Evolutionary conservation across 345 rosid genomes (phyloP).

Genomic region (Euclidium syriacum): DNA sequence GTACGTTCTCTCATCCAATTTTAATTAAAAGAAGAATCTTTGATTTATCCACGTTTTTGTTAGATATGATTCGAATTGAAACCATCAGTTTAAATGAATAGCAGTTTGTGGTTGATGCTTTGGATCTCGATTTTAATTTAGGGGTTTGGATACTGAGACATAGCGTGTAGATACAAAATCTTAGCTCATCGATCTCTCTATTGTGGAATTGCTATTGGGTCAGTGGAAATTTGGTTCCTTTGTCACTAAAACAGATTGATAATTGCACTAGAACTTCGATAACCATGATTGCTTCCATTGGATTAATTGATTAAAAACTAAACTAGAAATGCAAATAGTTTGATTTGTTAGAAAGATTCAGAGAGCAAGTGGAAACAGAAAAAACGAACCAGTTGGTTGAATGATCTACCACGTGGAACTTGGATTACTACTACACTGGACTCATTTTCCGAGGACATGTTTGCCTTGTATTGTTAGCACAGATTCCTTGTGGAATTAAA

Average conservation of each 20-base stretch:
- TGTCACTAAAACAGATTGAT: neutral
- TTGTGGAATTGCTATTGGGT: neutral
- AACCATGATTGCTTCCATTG: too few relatives aligned
- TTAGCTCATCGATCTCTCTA: neutral
- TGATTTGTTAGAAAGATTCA: too few relatives aligned
- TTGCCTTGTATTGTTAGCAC: too few relatives aligned
- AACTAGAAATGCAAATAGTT: too few relatives aligned
- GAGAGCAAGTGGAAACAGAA: too few relatives aligned
- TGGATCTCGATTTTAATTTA: neutral
- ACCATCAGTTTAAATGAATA: neutral
- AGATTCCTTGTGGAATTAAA: too few relatives aligned
- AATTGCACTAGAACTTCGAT: neutral
- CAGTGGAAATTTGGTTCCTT: neutral
- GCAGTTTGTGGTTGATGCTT: neutral
- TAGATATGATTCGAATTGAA: neutral
- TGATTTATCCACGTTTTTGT: neutral
- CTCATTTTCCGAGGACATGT: too few relatives aligned
- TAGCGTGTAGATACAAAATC: neutral
- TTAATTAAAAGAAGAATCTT: too few relatives aligned
- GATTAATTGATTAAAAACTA: too few relatives aligned
- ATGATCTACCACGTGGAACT: too few relatives aligned
- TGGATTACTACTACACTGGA: too few relatives aligned
- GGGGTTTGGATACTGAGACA: neutral
- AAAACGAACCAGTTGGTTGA: too few relatives aligned
- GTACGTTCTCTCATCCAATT: conserved; percentile 30